Conservation (phyloP, 1,284 basidiomycete species). For the Tremellales sp. region DNA sequence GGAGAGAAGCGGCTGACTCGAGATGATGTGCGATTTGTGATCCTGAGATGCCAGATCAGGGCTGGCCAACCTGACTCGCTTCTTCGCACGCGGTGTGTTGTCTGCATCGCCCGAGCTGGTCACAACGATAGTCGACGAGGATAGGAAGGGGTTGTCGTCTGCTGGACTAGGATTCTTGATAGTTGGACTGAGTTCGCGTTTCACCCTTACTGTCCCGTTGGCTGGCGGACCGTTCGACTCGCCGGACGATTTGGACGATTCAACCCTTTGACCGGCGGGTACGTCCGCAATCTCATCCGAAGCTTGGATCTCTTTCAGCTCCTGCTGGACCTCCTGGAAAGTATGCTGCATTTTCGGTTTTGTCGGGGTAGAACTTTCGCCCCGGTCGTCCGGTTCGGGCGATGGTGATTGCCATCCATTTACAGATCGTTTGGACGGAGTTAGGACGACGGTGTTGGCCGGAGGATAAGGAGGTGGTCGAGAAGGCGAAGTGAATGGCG, state of each 20-base stretch:
- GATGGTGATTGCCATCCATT: constrained; percentile 19
- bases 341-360: background rate
- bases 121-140: constrained; percentile 1
- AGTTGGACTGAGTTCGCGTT: constrained; percentile 18
- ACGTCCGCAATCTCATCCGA: background rate
- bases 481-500: constrained; percentile 17
- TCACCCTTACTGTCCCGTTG: constrained; percentile 1
- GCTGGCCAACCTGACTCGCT: constrained; percentile 20
- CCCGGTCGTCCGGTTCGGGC: constrained; percentile 1
- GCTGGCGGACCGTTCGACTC: background rate
- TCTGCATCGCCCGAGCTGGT: background rate
- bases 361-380: constrained; percentile 8
- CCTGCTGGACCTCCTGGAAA: constrained; percentile 11
- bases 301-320: constrained; percentile 16
- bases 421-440: constrained; percentile 19
- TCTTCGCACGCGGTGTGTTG: constrained; percentile 9
- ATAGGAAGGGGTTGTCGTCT: constrained; percentile 6
- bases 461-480: constrained; percentile 11
- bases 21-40: no score
- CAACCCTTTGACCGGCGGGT: background rate
- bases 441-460: constrained; percentile 29
- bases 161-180: no score
- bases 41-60: constrained; percentile 5
- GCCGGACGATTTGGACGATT: background rate
- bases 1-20: background rate